Conservation (phyloP, 1,284 basidiomycete genomes). For the Austropuccinia psidii region DNA sequence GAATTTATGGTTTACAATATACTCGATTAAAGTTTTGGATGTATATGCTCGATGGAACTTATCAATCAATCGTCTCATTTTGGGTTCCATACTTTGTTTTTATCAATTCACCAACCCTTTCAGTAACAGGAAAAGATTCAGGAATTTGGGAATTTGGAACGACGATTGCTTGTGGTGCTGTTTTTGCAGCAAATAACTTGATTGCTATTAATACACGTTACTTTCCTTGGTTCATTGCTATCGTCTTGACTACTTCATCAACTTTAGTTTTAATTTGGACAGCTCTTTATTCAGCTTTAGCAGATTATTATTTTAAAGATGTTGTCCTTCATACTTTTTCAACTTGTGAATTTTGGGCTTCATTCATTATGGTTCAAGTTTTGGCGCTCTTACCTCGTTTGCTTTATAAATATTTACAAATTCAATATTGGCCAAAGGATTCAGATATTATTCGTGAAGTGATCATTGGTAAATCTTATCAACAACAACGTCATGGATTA, state of each 20-base stretch:
- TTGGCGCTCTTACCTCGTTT: slow-evolving; percentile 66
- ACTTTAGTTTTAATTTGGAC: slow-evolving; percentile 35
- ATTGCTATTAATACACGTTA: slow-evolving; percentile 82
- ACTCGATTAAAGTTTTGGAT: slow-evolving; percentile 85
- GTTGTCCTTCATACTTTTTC: slow-evolving; percentile 62
- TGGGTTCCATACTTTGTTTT: slow-evolving; percentile 77
- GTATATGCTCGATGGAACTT: slow-evolving; percentile 88
- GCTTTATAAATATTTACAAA: slow-evolving; percentile 61
- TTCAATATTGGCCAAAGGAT: slow-evolving; percentile 64
- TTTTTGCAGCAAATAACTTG: slow-evolving; percentile 76
- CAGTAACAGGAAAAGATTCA: slow-evolving; percentile 48
- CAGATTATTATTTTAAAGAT: slow-evolving; percentile 28
- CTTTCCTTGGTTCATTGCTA: slow-evolving; percentile 48
- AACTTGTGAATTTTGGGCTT: slow-evolving; percentile 72
- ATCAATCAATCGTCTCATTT: slow-evolving; percentile 82
- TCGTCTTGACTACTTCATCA: slow-evolving; percentile 29
- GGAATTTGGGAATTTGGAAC: slow-evolving; percentile 79
- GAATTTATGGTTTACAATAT: slow-evolving; percentile 86
- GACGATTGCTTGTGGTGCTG: slow-evolving; percentile 75
- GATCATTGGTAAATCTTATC: slow-evolving; percentile 23
- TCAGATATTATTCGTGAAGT: slow-evolving; percentile 37
- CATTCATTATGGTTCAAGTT: slow-evolving; percentile 60
- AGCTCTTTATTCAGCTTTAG: slow-evolving; percentile 28
- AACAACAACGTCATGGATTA: slow-evolving; percentile 5
- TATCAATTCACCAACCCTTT: slow-evolving; percentile 52